Evolutionary conservation across 768 basidiomycete species (phyloP).

Genomic region (Hemileccinum impolitum): DNA sequence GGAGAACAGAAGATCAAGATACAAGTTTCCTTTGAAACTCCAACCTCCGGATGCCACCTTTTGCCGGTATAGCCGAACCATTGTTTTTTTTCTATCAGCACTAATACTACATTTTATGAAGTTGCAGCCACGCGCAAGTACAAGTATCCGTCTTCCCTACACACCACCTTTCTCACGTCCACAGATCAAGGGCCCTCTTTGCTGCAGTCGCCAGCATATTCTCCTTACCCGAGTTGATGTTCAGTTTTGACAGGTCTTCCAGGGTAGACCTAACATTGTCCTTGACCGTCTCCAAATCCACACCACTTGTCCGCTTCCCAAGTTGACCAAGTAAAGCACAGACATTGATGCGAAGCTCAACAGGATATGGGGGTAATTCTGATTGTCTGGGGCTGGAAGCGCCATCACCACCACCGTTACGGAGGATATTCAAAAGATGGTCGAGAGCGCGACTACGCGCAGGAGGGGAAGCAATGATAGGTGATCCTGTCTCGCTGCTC

Average conservation of each 20-base stretch:
- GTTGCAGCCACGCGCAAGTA: not conserved
- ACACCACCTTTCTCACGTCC: conserved; percentile 23
- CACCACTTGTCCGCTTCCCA: conserved; percentile 48
- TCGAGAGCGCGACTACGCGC: conserved; percentile 57
- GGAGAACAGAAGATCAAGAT: not conserved
- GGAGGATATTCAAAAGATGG: conserved; percentile 61
- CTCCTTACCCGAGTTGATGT: conserved; percentile 33
- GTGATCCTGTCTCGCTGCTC: conserved; percentile 45
- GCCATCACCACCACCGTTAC: conserved; percentile 35
- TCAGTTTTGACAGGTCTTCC: conserved; percentile 42
- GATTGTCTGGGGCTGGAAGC: conserved; percentile 40
- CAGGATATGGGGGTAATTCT: conserved; percentile 48
- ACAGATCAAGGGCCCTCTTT: conserved; percentile 41
- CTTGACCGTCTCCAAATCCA: conserved; percentile 49
- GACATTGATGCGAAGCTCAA: conserved; percentile 74
- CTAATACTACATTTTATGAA: conserved; percentile 1
- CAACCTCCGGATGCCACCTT: no score
- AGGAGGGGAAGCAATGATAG: conserved; percentile 43
- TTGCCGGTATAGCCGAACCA: no score
- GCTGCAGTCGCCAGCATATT: conserved; percentile 37
- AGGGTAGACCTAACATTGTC: conserved; percentile 48
- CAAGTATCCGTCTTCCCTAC: not conserved
- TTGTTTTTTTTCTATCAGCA: not conserved
- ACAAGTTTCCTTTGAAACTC: no score
- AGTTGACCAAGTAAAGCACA: conserved; percentile 71